Evolutionary conservation across 352 stramenopile genomes (phyloP), one percentile per base, ranked within the genome.

Genomic region (Phytopythium litorale): DNA sequence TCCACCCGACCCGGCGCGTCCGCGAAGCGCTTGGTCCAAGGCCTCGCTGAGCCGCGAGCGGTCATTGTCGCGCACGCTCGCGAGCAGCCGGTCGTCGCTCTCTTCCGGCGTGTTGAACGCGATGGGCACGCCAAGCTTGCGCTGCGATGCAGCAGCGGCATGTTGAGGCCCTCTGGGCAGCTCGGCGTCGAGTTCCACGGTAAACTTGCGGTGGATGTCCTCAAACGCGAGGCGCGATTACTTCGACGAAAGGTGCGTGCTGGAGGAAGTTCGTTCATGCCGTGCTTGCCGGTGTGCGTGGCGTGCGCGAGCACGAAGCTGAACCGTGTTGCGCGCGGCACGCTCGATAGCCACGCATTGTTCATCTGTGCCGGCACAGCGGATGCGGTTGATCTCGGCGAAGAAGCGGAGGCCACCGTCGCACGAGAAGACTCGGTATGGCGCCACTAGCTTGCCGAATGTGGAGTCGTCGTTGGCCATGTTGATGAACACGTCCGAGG

Each of bases 391-490:
- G 67, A 90, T 87, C 67, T 94, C 84, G 0, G 81, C 88, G n/a
- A 92, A 65, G 37, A 92, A 76, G 7, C 72, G 77, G 40, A 94
- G 49, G 2, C 83, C 85, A n/a, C 85, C 85, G 32, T 91, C 83
- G 53, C 85, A 96, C 37, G 87, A 88, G 74, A 96, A 96, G 58
- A 96, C 85, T 23, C 88, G 80, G 40, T 92, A 72, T 12, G 87
- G 87, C 40, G 72, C 75, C 40, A 96, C 75, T n/a, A 79, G 81
- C 54, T 91, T 89, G 37, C 87, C 86, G 68, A 94, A 96, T 68
- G 94, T 76, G 72, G 94, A 94, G 73, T 94, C 3, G 28, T 32
- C 87, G 70, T 94, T 85, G 71, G 94, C 94, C 68, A 96, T 83
- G 60, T 96, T 84, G 71, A 96, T 94, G 63, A 91, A 96, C 49